A percentile compares a stretch with the other conserved stretches of the same genome.
phyloP scores from a whole-genome alignment of 2,329 filamentous ascomycete genomes.

The Diaporthe velutina region DNA sequence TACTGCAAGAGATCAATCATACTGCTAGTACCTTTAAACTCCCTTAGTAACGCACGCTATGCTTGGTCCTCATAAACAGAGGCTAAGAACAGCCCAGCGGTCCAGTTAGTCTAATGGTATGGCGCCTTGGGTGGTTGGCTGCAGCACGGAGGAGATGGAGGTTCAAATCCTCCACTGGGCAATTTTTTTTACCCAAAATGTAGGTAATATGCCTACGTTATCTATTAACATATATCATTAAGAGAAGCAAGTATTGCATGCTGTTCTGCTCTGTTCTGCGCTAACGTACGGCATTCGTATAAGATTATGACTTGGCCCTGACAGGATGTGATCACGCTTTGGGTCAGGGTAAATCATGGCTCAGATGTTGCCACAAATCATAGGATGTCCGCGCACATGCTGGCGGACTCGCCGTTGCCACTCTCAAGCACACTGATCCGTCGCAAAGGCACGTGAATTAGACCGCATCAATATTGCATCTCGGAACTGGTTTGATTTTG shows the following conservation, averaged over 20 bases:
- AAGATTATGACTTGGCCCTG: background rate
- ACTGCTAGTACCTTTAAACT: too few species aligned
- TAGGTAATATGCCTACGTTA: background rate
- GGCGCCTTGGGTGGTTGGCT: background rate
- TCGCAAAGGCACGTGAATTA: background rate
- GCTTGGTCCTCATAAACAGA: background rate
- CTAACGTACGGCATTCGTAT: fast-evolving
- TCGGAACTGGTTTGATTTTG: background rate
- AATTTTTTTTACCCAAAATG: background rate
- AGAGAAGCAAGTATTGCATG: background rate
- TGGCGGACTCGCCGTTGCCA: background rate
- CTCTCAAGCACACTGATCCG: background rate
- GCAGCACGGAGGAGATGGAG: conserved; percentile 16
- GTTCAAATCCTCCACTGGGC: background rate
- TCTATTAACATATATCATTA: background rate
- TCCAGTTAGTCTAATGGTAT: conserved; percentile 16
- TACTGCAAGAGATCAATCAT: background rate
- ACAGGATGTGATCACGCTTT: background rate
- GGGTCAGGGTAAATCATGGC: background rate
- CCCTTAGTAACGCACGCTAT: background rate
- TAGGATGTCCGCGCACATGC: background rate
- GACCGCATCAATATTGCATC: background rate
- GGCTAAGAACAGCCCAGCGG: background rate
- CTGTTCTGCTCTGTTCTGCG: too few species aligned
- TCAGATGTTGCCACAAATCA: background rate